phyloP scores from a whole-genome alignment of 2,329 filamentous ascomycete species.

The Metarhizium rileyi region DNA sequence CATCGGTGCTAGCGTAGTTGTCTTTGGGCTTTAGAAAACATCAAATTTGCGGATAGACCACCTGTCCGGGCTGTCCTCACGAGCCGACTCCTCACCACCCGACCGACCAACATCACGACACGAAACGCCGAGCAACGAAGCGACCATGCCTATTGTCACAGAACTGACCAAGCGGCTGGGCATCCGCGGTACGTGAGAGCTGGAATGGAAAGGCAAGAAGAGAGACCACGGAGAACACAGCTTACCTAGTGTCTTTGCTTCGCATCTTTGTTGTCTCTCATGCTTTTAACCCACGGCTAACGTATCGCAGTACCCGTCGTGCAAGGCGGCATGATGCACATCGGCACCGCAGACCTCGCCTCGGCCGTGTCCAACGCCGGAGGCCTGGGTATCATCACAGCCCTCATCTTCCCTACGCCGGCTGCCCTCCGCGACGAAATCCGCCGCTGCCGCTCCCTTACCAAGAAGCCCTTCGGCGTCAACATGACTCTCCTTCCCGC shows the following conservation, averaged over 20 bases:
- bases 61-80: neutral
- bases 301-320: conserved; percentile 58
- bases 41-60: neutral
- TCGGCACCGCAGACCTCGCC: conserved; percentile 71
- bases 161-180: conserved; percentile 48
- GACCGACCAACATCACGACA: neutral
- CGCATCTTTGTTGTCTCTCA: neutral
- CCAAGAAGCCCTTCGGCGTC: conserved; percentile 73
- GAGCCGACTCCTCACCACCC: neutral
- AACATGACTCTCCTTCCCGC: conserved; percentile 92
- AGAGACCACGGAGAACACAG: neutral
- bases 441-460: conserved; percentile 71
- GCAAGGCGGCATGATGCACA: conserved; percentile 82
- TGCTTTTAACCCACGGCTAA: neutral
- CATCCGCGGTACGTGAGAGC: conserved; percentile 35
- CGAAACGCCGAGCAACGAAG: neutral
- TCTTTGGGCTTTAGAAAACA: neutral
- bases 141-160: conserved; percentile 46
- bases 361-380: conserved; percentile 73
- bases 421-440: conserved; percentile 93
- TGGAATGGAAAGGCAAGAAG: neutral
- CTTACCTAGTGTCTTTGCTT: neutral
- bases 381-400: conserved; percentile 73
- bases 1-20: neutral
- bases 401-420: conserved; percentile 85